Evolutionary conservation across 495 filamentous ascomycete genomes (phyloP).

Genomic region (Paragyromitra xinjiangensis): DNA sequence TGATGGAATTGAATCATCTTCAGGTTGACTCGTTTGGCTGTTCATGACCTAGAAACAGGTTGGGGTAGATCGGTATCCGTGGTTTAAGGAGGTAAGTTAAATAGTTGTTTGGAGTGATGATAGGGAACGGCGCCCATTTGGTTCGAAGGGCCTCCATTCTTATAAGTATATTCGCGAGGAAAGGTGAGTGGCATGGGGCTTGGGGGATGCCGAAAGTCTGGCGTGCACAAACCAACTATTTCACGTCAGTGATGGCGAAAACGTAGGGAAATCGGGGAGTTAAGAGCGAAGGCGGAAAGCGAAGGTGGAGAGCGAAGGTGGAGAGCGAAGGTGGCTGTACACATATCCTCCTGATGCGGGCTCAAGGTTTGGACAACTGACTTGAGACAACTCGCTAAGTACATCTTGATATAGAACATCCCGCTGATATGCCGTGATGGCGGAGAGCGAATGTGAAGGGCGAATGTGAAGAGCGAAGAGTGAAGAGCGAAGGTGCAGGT

Average conservation of each 20-base stretch:
- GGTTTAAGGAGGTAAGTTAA: background rate
- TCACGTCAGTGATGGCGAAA: background rate
- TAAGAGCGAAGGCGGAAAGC: background rate
- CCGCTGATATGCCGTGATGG: background rate
- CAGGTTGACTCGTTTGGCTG: background rate
- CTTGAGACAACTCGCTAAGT: too few species aligned
- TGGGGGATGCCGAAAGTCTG: background rate
- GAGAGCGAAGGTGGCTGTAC: background rate
- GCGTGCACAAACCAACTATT: background rate
- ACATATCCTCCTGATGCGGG: background rate
- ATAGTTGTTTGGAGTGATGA: background rate
- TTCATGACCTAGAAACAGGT: background rate
- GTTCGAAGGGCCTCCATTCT: background rate
- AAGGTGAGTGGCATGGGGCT: background rate
- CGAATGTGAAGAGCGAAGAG: background rate
- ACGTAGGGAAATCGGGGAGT: background rate
- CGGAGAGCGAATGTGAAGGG: background rate
- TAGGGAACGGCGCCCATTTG: background rate
- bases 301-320: conserved; percentile 3
- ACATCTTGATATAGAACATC: too few species aligned
- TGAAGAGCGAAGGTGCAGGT: background rate
- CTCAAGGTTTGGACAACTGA: too few species aligned
- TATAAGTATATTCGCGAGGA: background rate
- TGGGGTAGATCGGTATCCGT: background rate
- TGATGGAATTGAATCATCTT: background rate